Evolutionary conservation across 495 filamentous ascomycete species (phyloP), one percentile per base, ranked within the genome.

Genomic region (Hypoxylon fragiforme): DNA sequence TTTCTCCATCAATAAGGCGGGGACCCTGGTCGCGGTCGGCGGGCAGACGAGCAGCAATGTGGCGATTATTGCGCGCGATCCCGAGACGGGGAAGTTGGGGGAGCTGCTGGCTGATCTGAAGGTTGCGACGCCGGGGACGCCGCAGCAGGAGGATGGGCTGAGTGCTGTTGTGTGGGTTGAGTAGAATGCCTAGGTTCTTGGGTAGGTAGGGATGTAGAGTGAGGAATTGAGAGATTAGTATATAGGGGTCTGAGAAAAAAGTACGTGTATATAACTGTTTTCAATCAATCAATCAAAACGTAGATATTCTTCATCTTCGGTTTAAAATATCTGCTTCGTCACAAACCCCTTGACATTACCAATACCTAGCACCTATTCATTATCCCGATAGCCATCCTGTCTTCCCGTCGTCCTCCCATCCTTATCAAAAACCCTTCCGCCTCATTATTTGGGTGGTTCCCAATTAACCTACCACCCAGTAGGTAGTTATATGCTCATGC

Each of bases 41-140:
- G 76, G 86, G 26, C 85, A 88, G 72, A 77, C 74, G 3, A 83
- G 77, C 47, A 73, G 78, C 15, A 81, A 77, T 38, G 83, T 89
- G 0, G 85, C 76, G 1, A 79, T 89, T 58, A 69, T 88, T 31
- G 63, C 69, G 57, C 66, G 85, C 8, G 78, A 88, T 64, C 62
- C 68, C 0, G 52, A 65, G 13, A 83, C 78, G 0, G 86, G 86
- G 0, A 71, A 73, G 51, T 63, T 88, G 39, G 82, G 80, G 2
- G 73, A 77, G 18, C 51, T 76, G 28, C 66, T 80, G 0, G 76
- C 77, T 0, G 68, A 66, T 41, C 30, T 73, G 12, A 44, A 67
- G 40, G 64, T 78, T n/a, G 74, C 71, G 3, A 67, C 59, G 11
- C 68, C 64, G 32, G 75, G 74, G 0, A 63, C 61, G 4, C 70